Evolutionary conservation across 495 filamentous ascomycete genomes (phyloP), one percentile per base, ranked within the genome.

Genomic region (Penicillium taxi): DNA sequence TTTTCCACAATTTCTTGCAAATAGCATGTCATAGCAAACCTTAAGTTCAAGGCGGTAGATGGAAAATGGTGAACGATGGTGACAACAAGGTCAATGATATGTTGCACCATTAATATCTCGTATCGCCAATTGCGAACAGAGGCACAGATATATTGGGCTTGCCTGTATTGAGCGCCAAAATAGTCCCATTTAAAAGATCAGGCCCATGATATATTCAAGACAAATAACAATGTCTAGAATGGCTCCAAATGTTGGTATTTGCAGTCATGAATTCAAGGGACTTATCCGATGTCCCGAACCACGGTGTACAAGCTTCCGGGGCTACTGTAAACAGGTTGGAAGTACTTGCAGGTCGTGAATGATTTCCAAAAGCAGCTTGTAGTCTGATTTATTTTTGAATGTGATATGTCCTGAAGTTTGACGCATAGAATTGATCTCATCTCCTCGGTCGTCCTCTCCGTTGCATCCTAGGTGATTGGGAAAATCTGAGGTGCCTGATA

Each of bases 211-310:
- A 29, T 39, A 45, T 3, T 29, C 22, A n/a, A 39, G 26, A n/a
- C 39, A 45, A 1, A 16, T 19, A 6, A 45, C 9, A 6, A 45
- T 45, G 8, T 39, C 13, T 9, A 39, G 9, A 13, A 45, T 32
- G 9, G 30, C 24, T 28, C 42, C 42, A 14, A 45, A 13, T 11
- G 42, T 21, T 9, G 44, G 38, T 7, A 46, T 25, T 4, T 32
- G 37, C 3, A 46, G 32, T 38, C 44, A 46, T n/a, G 32, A 37
- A 4, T 31, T 34, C 2, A 20, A 24, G 16, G 22, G 22, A 9
- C 37, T 41, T 11, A 46, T 20, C 24, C 42, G 44, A 32, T 31
- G 38, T 39, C 36, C 2, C 44, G 44, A 13, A 37, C 6, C 2
- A 42, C 26, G 1, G 32, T n/a, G 44, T 46, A n/a, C 41, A 44